phyloP scores from a whole-genome alignment of 345 rosid genomes.

The Salix dunnii region DNA sequence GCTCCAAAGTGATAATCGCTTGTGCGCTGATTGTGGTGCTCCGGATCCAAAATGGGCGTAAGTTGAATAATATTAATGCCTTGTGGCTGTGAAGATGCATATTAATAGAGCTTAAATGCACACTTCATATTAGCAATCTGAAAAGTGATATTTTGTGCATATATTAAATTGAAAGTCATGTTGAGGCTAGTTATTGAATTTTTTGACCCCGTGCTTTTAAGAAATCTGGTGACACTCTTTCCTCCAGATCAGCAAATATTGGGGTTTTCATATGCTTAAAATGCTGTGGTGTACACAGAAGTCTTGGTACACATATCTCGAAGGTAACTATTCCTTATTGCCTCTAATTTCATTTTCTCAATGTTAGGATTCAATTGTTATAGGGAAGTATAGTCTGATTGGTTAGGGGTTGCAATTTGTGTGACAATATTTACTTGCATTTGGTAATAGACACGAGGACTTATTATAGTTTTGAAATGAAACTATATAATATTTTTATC shows the following conservation, averaged over 20 bases:
- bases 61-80: constrained; percentile 30
- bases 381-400: neutral
- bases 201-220: neutral
- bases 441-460: neutral
- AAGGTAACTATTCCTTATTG: constrained; percentile 54
- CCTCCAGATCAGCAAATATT: constrained; percentile 88
- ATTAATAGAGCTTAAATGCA: neutral
- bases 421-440: neutral
- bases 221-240: constrained; percentile 16
- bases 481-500: neutral
- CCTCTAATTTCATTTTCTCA: constrained; percentile 6
- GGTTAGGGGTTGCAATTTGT: neutral
- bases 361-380: neutral
- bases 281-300: constrained; percentile 96
- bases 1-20: constrained; percentile 71
- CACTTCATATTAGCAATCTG: neutral
- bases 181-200: neutral
- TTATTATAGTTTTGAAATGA: neutral
- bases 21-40: constrained; percentile 94
- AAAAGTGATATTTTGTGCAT: constrained; percentile 1
- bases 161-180: neutral
- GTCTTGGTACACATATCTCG: constrained; percentile 91
- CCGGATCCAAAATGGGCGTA: constrained; percentile 99
- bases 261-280: constrained; percentile 97
- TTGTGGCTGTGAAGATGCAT: neutral